phyloP scores from a whole-genome alignment of 805 yeast species.

The Cyberlindnera suaveolens region DNA sequence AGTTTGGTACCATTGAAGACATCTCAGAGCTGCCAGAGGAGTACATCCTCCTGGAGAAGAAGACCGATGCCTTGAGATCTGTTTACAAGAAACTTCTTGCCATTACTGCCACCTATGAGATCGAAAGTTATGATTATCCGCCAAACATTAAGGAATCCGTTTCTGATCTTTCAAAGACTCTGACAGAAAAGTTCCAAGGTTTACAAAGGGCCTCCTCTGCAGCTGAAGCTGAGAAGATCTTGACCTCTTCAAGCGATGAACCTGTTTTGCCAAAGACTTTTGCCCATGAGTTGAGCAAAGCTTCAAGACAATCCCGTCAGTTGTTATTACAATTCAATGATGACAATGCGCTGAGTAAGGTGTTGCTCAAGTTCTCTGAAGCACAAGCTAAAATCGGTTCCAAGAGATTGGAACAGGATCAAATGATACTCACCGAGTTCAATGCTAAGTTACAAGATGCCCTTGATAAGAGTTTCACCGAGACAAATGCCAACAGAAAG shows the following conservation, averaged over 20 bases:
- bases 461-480: constrained; percentile 52
- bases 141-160: constrained; percentile 68
- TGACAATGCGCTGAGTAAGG: constrained; percentile 21
- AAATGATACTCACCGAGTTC: constrained; percentile 50
- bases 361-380: constrained; percentile 41
- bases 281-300: constrained; percentile 60
- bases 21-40: constrained; percentile 72
- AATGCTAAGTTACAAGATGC: constrained; percentile 48
- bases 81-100: constrained; percentile 48
- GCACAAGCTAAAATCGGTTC: constrained; percentile 58
- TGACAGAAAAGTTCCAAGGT: constrained; percentile 50
- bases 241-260: constrained; percentile 28
- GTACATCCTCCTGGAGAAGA: constrained; percentile 59
- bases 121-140: constrained; percentile 77
- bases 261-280: constrained; percentile 57
- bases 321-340: constrained; percentile 29
- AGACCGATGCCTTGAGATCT: constrained; percentile 57
- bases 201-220: constrained; percentile 60
- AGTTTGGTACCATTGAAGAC: constrained; percentile 57
- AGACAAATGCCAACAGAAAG: constrained; percentile 54
- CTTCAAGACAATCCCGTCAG: constrained; percentile 46
- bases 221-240: constrained; percentile 56
- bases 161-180: constrained; percentile 51
- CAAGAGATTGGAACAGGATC: constrained; percentile 66
- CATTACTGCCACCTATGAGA: constrained; percentile 58